phyloP scores from a whole-genome alignment of 2,329 filamentous ascomycete genomes.

The Tympanopsis confertula region DNA sequence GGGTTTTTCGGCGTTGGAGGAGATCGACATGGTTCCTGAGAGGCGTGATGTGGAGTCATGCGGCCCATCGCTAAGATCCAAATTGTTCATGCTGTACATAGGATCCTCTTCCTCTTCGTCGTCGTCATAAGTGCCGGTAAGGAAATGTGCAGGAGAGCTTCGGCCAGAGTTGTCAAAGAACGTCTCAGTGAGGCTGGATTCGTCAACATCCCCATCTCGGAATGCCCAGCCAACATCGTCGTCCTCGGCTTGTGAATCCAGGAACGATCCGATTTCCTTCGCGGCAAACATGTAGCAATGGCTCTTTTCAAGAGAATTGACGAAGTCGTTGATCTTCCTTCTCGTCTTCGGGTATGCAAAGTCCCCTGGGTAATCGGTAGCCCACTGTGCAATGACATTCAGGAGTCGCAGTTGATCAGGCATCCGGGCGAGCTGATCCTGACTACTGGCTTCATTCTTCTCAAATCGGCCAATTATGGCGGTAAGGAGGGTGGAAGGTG shows the following conservation, averaged over 20 bases:
- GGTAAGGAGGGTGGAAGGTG: conserved; percentile 45
- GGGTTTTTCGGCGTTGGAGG: conserved; percentile 22
- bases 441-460: conserved; percentile 28
- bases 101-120: conserved; percentile 14
- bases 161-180: conserved; percentile 24
- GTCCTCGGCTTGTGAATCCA: conserved; percentile 40
- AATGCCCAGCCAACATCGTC: conserved; percentile 48
- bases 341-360: conserved; percentile 48
- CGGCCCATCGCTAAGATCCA: conserved; percentile 23
- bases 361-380: conserved; percentile 52
- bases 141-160: conserved; percentile 21
- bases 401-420: conserved; percentile 48
- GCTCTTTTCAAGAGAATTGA: conserved; percentile 37
- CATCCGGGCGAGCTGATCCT: conserved; percentile 41
- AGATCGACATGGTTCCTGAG: conserved; percentile 22
- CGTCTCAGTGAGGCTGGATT: conserved; percentile 19
- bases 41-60: conserved; percentile 21
- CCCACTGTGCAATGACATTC: conserved; percentile 49
- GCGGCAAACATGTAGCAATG: conserved; percentile 49
- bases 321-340: conserved; percentile 42
- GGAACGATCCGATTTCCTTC: conserved; percentile 44
- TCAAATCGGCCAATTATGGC: conserved; percentile 51
- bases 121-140: conserved; percentile 9
- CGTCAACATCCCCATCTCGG: neutral
- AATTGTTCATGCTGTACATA: conserved; percentile 21